phyloP scores from a whole-genome alignment of 768 basidiomycete genomes.

The Collybia sordida region DNA sequence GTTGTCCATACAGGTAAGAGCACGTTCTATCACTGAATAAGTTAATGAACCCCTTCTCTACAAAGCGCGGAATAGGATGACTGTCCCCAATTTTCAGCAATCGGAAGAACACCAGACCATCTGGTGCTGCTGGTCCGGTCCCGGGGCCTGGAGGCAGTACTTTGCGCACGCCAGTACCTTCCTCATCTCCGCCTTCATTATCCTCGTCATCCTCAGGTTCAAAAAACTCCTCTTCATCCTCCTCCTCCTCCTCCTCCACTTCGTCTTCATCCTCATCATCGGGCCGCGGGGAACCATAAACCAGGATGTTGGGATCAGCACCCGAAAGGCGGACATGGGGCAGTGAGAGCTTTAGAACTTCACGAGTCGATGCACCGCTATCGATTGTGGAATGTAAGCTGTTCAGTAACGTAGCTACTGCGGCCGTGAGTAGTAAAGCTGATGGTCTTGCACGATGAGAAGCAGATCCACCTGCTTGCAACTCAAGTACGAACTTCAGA shows the following conservation, averaged over 20 bases:
- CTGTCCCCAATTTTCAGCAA: background rate
- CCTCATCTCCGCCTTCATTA: too few relatives aligned
- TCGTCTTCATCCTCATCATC: constrained; percentile 3
- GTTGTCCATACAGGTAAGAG: background rate
- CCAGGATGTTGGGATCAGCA: constrained; percentile 13
- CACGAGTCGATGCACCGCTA: constrained; percentile 12
- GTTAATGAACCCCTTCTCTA: too few relatives aligned
- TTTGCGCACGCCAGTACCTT: too few relatives aligned
- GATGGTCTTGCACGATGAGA: background rate
- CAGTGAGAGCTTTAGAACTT: constrained; percentile 18
- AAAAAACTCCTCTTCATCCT: constrained; percentile 2
- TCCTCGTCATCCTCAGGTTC: too few relatives aligned
- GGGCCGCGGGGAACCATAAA: constrained; percentile 6
- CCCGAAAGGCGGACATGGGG: constrained; percentile 11
- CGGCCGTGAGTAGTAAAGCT: constrained; percentile 22
- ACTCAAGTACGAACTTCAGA: constrained; percentile 10
- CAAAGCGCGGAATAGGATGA: too few relatives aligned
- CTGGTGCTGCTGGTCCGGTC: background rate
- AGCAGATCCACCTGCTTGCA: constrained; percentile 10
- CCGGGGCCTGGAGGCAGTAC: background rate
- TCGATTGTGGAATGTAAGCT: constrained; percentile 25
- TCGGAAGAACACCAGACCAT: background rate
- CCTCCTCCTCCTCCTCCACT: background rate
- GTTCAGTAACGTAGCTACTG: constrained; percentile 22
- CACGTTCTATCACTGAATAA: too few relatives aligned